A percentile compares a stretch with the other conserved stretches of the same genome.
These are phyloP conservation scores for Papiliotrema flavescens DNA, from an alignment of 1,284 basidiomycete species.

Conservation along the genomic window DNA sequence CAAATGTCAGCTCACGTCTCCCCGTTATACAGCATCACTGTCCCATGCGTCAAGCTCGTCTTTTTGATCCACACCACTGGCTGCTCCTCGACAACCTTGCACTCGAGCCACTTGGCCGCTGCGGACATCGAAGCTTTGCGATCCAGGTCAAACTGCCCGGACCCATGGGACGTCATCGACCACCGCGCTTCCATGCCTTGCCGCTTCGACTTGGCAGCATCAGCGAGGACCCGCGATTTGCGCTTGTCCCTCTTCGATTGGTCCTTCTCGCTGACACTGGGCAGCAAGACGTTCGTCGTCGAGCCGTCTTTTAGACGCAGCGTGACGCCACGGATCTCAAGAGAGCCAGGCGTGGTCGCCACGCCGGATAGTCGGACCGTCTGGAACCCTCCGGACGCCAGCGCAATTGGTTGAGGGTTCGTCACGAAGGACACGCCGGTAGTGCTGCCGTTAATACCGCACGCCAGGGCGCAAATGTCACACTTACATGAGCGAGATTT, in stretches of 20 bases:
- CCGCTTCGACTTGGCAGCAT: slow-evolving; percentile 43
- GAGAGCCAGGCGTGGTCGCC: slow-evolving; percentile 62
- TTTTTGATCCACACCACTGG: slow-evolving; percentile 79
- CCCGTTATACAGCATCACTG: slow-evolving; percentile 89
- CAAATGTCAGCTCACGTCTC: slow-evolving; percentile 61
- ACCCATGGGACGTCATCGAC: neutral
- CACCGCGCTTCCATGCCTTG: slow-evolving; percentile 32
- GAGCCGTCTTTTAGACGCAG: slow-evolving; percentile 72
- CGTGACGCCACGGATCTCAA: slow-evolving; percentile 71
- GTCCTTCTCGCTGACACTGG: slow-evolving; percentile 68
- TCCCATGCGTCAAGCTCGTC: slow-evolving; percentile 83
- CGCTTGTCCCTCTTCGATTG: slow-evolving; percentile 55
- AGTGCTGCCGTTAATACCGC: slow-evolving; percentile 57
- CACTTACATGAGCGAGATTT: slow-evolving; percentile 70
- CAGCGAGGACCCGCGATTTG: slow-evolving; percentile 52
- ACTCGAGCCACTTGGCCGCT: slow-evolving; percentile 37
- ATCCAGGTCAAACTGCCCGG: neutral
- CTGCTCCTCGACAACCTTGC: slow-evolving; percentile 71
- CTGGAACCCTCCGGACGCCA: slow-evolving; percentile 72
- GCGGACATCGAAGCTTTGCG: neutral
- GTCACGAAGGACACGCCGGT: slow-evolving; percentile 73
- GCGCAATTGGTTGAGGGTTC: slow-evolving; percentile 57
- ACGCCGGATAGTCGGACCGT: slow-evolving; percentile 68
- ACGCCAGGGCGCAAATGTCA: neutral
- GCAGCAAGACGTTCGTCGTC: slow-evolving; percentile 69